Evolutionary conservation across 805 yeast species (phyloP), one percentile per base, ranked within the genome.

Genomic region (Zygoascus ofunaensis): DNA sequence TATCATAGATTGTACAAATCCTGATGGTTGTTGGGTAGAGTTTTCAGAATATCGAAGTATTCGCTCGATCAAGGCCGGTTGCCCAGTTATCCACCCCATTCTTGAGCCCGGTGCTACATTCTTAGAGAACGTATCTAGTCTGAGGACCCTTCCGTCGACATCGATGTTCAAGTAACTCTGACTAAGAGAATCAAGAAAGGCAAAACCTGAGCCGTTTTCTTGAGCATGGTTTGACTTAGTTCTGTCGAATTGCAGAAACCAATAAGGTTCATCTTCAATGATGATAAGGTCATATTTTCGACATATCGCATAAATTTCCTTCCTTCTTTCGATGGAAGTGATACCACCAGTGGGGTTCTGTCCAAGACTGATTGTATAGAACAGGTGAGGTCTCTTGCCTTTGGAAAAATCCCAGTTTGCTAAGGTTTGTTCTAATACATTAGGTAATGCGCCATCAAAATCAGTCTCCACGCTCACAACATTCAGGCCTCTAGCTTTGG

Each of bases 261-360:
- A 90, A 77, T 90, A 90, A 43, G 98, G 98, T 66, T 92, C 98
- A 64, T 90, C 98, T 69, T 90, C 98, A 43, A 90, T 62, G 51
- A 90, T 80, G 46, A 90, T 58, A 58, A 90, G 73, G 66, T 92
- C 96, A 63, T 87, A 82, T 67, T 84, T 78, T 58, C 76, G 78
- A 30, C 94, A 89, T 49, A 90, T 61, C 48, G 75, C 73, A 65
- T 87, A 89, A 53, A 92, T 74, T 46, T 73, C 76, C 48, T 66
- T 62, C 68, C 95, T 83, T 69, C 97, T 79, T 56, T 84, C 87
- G 23, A 57, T 66, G 30, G 82, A 68, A 56, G 89, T 69, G 19
- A 85, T 81, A 3, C 94, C 80, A 34, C 98, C 98, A 15, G 97
- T 89, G 52, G 98, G 98, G 73, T 90, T 90, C 70, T 92, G 97